Percentiles rank a stretch among this genome's conserved stretches.
These are phyloP conservation scores for Xanthoparmelia taractica DNA, from an alignment of 495 filamentous ascomycete species.

Conservation along the genomic window DNA sequence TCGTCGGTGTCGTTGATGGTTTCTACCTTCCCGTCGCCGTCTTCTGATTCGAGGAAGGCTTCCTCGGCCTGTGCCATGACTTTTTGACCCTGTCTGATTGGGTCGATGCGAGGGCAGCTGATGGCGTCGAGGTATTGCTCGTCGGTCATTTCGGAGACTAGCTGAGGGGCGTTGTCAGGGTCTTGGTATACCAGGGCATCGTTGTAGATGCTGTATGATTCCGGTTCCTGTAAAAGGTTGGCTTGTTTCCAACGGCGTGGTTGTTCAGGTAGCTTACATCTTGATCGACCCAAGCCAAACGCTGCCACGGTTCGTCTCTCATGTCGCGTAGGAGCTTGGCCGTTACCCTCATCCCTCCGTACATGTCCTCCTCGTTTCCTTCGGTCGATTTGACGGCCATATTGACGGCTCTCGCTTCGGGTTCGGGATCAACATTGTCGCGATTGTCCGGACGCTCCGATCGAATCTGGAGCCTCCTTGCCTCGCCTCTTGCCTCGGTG, in stretches of 20 bases:
- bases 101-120: slow-evolving; percentile 54
- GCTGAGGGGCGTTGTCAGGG: slow-evolving; percentile 39
- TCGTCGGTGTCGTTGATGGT: slow-evolving; percentile 4
- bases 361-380: slow-evolving; percentile 42
- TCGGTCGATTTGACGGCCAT: slow-evolving; percentile 58
- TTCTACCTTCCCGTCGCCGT: slow-evolving; percentile 2
- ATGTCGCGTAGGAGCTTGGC: slow-evolving; percentile 49
- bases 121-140: slow-evolving; percentile 58
- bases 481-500: slow-evolving; percentile 47
- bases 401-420: slow-evolving; percentile 53
- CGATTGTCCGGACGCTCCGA: slow-evolving; percentile 24
- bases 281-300: slow-evolving; percentile 59
- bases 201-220: slow-evolving; percentile 55
- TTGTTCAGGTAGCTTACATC: slow-evolving; percentile 40
- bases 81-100: slow-evolving; percentile 32
- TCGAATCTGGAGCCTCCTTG: slow-evolving; percentile 28
- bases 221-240: slow-evolving; percentile 42
- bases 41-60: background rate
- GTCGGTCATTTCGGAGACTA: slow-evolving; percentile 47
- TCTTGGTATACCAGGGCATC: slow-evolving; percentile 53
- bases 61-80: slow-evolving; percentile 11
- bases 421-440: slow-evolving; percentile 35
- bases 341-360: slow-evolving; percentile 38
- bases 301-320: slow-evolving; percentile 62
- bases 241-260: background rate